Base-by-base conservation (phyloP, 2,329 filamentous ascomycete genomes). In the Bipolaris bicolor region DNA sequence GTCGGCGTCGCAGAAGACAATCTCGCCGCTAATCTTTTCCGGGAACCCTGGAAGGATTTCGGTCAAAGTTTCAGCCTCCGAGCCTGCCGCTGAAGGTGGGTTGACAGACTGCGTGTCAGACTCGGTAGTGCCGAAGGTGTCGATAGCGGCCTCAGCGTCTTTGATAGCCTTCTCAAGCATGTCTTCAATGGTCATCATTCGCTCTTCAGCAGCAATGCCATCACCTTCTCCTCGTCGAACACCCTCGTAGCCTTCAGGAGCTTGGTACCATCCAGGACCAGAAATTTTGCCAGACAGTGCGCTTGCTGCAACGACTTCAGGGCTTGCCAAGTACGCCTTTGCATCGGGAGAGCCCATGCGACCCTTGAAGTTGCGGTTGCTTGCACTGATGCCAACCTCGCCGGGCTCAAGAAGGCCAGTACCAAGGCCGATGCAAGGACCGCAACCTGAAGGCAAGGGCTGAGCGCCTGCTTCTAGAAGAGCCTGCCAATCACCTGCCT, bases 221-320 rank as follows among this genome's bases (percentile, higher is more conserved):
- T 86, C 88, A 26, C 90, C 90, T 71, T 92, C 87, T 26, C 90
- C 90, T 4, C 87, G 83, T 16, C 88, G 83, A 55, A 88, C 88
- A 72, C 90, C 87, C 52, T 84, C 79, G 34, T 87, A 86, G 47
- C 84, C 86, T 52, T 88, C 86, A 0, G 91, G 90, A 69, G 84
- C 84, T 75, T 91, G 74, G 72, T 96, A 97, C 83, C 84, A 88
- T 22, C 90, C 91, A 1, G 94, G 90, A 0, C 92, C 90, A 9
- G 86, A 80, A 34, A 93, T 92, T 59, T 83, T 84, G 11, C 90
- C 90, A 15, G 81, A 80, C 45, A 97, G 78, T 2, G 94, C 94
- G 68, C 91, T 96, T 7, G 95, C 93, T 3, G 94, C 94, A 0
- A 98, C 94, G 2, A 97, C 88, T 70, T 97, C 93, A 0, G 95